Evolutionary conservation across 2,329 filamentous ascomycete species (phyloP).

Genomic region (Fusarium irregulare): DNA sequence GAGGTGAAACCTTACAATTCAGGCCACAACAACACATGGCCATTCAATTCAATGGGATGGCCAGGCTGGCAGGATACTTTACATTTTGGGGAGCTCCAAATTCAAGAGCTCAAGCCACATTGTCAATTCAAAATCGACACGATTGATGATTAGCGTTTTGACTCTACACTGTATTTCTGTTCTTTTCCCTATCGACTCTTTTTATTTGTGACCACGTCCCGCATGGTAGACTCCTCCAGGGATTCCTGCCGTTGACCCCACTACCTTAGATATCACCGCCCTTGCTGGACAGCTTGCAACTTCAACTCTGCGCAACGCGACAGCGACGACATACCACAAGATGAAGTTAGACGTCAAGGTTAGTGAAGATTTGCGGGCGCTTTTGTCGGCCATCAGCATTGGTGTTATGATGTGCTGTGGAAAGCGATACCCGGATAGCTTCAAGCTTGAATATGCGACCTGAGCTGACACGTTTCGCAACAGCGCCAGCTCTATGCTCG

Average conservation of each 20-base stretch:
- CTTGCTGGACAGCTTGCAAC: slow-evolving; percentile 46
- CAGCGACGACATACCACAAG: slow-evolving; percentile 43
- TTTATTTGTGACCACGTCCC: slow-evolving; percentile 21
- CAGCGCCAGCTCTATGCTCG: slow-evolving; percentile 71
- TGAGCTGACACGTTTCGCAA: slow-evolving; percentile 44
- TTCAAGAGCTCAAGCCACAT: slow-evolving; percentile 38
- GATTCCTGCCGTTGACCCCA: slow-evolving; percentile 45
- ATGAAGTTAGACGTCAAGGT: slow-evolving; percentile 60
- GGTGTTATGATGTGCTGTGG: neutral
- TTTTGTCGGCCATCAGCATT: neutral
- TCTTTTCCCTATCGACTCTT: neutral
- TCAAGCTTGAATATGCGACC: slow-evolving; percentile 26
- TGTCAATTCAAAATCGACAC: slow-evolving; percentile 29
- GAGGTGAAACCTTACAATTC: slow-evolving; percentile 41
- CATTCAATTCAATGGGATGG: slow-evolving; percentile 8
- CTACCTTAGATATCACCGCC: slow-evolving; percentile 47
- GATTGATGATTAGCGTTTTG: slow-evolving; percentile 38
- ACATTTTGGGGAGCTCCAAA: slow-evolving; percentile 48
- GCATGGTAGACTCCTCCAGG: slow-evolving; percentile 45
- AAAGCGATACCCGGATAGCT: neutral
- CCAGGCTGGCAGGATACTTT: slow-evolving; percentile 47
- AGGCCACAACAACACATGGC: slow-evolving; percentile 43
- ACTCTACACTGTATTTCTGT: neutral
- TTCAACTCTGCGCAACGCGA: slow-evolving; percentile 44
- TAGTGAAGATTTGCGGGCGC: slow-evolving; percentile 28